Base-by-base conservation (phyloP, 306 rosid genomes). In the Senna siamea region DNA sequence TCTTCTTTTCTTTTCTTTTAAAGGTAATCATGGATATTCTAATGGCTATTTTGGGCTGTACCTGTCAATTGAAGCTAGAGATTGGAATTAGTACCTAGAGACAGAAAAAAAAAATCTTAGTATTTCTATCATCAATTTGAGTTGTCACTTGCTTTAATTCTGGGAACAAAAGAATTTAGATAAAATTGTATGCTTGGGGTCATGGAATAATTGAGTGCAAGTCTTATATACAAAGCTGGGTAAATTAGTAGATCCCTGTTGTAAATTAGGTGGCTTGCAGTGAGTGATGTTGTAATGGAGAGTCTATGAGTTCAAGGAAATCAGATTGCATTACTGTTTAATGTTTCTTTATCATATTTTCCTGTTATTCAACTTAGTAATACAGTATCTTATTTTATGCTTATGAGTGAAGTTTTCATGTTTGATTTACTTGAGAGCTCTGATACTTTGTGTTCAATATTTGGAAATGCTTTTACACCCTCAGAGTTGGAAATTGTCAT, bases 1-100 rank as follows among this genome's bases (percentile, higher is more conserved):
- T 37, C 0, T 37, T 37, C 40, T 37, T 32, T 32, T 32, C 37
- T 20, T 51, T 22, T 70, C 13, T n/a, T 30, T 34, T 59, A 34
- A 22, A 63, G 57, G 23, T 69, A 58, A 10, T 59, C 19, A 9
- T 23, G 18, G 40, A 68, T 75, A 32, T 41, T 44, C 51, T 59
- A 54, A 3, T 66, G 20, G 59, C 37, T n/a, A 17, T 7, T 32
- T 30, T 41, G 30, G 54, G 51, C 9, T 66, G 23, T 65, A 32
- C 43, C 9, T 2, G 58, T 55, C 60, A 69, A 75, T 46, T 47
- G 41, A 47, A 28, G 9, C 19, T 59, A 70, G 22, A 69, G 60
- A 34, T 35, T 47, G 3, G 32, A 54, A 74, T 78, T 54, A 28
- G 22, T 74, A 19, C 43, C 46, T 14, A 50, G 44, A 44, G 52